phyloP scores from a whole-genome alignment of 495 filamentous ascomycete species.

The Xylaria venustula region DNA sequence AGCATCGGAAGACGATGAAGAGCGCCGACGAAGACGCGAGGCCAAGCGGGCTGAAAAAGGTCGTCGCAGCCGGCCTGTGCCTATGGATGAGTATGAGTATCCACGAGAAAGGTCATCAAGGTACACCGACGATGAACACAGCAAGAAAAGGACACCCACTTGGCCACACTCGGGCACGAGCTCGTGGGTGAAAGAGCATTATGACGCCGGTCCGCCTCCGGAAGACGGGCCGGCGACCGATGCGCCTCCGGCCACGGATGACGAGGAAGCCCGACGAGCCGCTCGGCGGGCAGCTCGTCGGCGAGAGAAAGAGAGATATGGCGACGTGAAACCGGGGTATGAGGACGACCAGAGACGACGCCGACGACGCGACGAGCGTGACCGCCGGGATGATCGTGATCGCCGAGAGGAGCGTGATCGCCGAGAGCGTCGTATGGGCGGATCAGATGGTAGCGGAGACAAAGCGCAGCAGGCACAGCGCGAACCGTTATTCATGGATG shows the following conservation, averaged over 20 bases:
- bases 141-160: slow-evolving; percentile 32
- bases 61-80: slow-evolving; percentile 35
- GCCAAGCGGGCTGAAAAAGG: slow-evolving; percentile 42
- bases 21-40: slow-evolving; percentile 50
- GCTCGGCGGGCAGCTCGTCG: slow-evolving; percentile 42
- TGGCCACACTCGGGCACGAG: slow-evolving; percentile 58
- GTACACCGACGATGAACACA: slow-evolving; percentile 25
- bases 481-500: slow-evolving; percentile 40
- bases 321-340: slow-evolving; percentile 35
- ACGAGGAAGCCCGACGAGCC: slow-evolving; percentile 49
- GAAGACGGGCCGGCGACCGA: slow-evolving; percentile 29
- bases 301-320: slow-evolving; percentile 39
- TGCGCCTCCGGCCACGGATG: slow-evolving; percentile 27
- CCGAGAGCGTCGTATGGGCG: slow-evolving; percentile 33
- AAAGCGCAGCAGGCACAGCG: slow-evolving; percentile 18
- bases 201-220: slow-evolving; percentile 54
- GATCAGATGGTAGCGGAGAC: slow-evolving; percentile 47
- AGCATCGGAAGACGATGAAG: slow-evolving; percentile 44
- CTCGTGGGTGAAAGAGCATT: slow-evolving; percentile 61
- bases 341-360: slow-evolving; percentile 47
- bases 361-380: slow-evolving; percentile 41
- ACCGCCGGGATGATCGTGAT: slow-evolving; percentile 33
- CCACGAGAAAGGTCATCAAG: slow-evolving; percentile 39
- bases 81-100: slow-evolving; percentile 44
- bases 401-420: slow-evolving; percentile 42